Evolutionary conservation across 2,329 filamentous ascomycete genomes (phyloP), one percentile per base, ranked within the genome.

Genomic region (Rhynchosporium agropyri): DNA sequence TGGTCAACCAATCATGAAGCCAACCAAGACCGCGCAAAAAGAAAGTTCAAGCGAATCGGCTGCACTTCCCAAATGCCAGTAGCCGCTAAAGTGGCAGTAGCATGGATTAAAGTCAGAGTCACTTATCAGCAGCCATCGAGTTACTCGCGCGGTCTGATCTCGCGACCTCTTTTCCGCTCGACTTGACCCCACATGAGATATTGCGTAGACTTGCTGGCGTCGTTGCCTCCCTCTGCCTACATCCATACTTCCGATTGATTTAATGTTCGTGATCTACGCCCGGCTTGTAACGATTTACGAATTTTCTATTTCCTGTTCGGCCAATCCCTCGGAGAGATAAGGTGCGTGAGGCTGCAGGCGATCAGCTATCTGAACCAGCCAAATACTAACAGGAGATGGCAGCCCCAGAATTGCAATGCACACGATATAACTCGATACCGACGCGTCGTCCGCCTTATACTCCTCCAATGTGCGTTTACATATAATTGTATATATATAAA

Each of bases 381-480:
- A 45, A 58, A 15, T 57, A 53, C 60, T 61, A 43, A 61, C 45
- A 20, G 31, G 33, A 46, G 57, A 59, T 63, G 56, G 57, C 31
- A 55, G 55, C 60, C 57, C 53, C 58, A 69, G 64, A 66, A 59
- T 48, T 58, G 56, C 59, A 59, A 68, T 68, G 65, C 64, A 61
- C 62, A 45, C 55, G 38, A 63, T 59, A 48, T 67, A 64, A 63
- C 42, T 63, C 63, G 42, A 69, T 69, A 65, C 55, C 68, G 65
- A 71, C 69, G 69, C 68, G 69, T 69, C 59, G 43, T 58, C 46
- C 58, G 56, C 59, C 51, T 55, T 64, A 43, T 33, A 33, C 33
- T 58, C 57, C 42, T 33, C 43, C 26, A 48, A 31, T 60, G 31
- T 49, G 40, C 56, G 20, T 31, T 29, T 50, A 36, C 51, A 40